Evolutionary conservation across 345 rosid species (phyloP).

Genomic region (Boechera divaricarpa): DNA sequence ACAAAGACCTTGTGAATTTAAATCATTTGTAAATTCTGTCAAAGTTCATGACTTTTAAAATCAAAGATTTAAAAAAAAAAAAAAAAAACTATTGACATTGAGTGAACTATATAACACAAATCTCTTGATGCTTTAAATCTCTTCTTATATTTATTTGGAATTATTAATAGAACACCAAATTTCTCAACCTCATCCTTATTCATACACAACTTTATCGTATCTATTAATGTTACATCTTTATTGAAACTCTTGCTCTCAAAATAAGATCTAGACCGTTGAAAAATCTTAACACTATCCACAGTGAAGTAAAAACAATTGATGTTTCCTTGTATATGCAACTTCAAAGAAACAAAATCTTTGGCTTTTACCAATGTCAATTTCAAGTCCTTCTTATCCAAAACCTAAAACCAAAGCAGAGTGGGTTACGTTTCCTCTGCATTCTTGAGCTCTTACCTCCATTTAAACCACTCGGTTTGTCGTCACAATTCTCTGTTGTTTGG

Average conservation of each 20-base stretch:
- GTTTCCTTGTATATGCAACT: constrained; percentile 31
- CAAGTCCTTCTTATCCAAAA: constrained; percentile 30
- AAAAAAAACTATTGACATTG: no score
- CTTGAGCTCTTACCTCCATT: constrained; percentile 29
- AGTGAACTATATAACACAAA: background rate
- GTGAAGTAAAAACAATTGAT: constrained; percentile 7
- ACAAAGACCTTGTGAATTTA: no score
- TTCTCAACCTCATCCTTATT: background rate
- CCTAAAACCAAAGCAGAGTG: constrained; percentile 36
- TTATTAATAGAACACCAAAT: background rate
- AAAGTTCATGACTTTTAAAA: no score
- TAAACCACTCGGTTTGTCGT: constrained; percentile 20
- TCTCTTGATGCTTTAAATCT: background rate
- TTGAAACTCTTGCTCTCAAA: constrained; percentile 2
- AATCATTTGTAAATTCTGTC: no score
- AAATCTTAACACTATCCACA: constrained; percentile 13
- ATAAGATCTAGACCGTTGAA: background rate
- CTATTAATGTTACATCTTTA: constrained; percentile 6
- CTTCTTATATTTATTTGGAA: background rate
- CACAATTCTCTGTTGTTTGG: constrained; percentile 24
- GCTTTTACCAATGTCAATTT: constrained; percentile 5
- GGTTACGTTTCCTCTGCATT: constrained; percentile 31
- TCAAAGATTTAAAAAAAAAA: no score
- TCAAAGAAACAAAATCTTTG: constrained; percentile 27
- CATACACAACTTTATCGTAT: constrained; percentile 3